Base-by-base conservation (phyloP, 139 green algal species). In the Chlamydomonas sphaeroides region DNA sequence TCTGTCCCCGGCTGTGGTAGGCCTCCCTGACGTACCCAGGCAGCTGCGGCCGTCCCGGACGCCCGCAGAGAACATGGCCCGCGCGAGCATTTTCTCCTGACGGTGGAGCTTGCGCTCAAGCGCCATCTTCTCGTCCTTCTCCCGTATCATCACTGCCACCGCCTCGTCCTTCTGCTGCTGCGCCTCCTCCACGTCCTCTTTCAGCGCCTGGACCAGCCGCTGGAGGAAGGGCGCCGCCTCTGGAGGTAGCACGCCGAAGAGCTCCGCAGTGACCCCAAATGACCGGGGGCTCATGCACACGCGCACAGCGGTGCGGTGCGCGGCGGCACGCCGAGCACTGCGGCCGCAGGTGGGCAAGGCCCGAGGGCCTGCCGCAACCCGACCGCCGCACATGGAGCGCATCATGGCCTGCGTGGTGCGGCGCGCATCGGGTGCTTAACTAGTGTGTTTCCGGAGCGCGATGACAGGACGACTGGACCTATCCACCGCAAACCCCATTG, bases 351-450 rank as follows among this genome's bases (percentile, higher is more conserved):
- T 65, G 59, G 30, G 59, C 59, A 65, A 65, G 59, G 59, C 59
- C 59, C 28, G 59, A 65, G 28, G 59, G 59, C 59, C 59, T 65
- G 59, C 59, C 59, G 59, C 59, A 65, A 65, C 59, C 59, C 59
- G 59, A 65, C 30, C 59, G 59, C 28, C 36, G 59, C 59, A 65
- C 59, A 65, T 65, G 59, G 59, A 65, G 59, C 59, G 59, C 28
- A 38, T 65, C 59, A 65, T 65, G 59, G 59, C 59, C 59, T 65
- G 59, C 59, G 59, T n/a, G n/a, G n/a, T n/a, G n/a, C n/a, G n/a
- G n/a, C n/a, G n/a, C n/a, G 59, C 59, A 36, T 36, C 59, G 59
- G 59, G 59, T 65, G 59, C 59, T 65, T 65, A 65, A 28, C 59
- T 65, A n/a, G n/a, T 5, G 59, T 65, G 28, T 26, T 65, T 36